These are phyloP conservation scores for Fragaria nilgerrensis DNA, from an alignment of 306 rosid genomes.

Conservation along the genomic window DNA sequence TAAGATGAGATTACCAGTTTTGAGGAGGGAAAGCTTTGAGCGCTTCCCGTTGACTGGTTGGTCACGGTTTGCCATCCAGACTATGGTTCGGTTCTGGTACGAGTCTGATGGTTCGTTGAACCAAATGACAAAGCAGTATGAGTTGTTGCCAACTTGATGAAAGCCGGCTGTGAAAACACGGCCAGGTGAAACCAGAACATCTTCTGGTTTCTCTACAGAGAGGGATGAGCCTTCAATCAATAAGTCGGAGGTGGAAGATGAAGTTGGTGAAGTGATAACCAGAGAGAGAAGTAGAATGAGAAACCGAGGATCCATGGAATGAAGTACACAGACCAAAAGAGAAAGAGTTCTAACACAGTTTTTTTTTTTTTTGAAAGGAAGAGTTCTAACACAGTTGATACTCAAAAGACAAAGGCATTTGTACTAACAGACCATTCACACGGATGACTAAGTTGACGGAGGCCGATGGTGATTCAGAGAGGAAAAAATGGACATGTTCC, in stretches of 20 bases:
- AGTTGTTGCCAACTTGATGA: conserved; percentile 41
- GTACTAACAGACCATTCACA: neutral
- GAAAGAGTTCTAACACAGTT: neutral
- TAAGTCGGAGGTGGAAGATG: conserved; percentile 22
- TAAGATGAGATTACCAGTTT: conserved; percentile 36
- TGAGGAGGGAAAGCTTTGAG: conserved; percentile 44
- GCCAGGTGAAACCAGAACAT: conserved; percentile 33
- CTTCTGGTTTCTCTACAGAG: conserved; percentile 30
- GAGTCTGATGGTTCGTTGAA: conserved; percentile 23
- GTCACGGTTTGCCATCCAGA: conserved; percentile 58
- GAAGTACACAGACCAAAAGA: neutral
- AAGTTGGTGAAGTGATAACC: conserved; percentile 13
- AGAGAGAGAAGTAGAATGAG: conserved; percentile 21
- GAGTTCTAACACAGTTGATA: neutral
- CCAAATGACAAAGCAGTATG: conserved; percentile 60
- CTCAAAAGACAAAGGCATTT: neutral
- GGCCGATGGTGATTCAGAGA: neutral
- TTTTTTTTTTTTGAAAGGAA: neutral
- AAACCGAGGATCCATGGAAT: conserved; percentile 18
- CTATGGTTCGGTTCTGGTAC: conserved; percentile 17
- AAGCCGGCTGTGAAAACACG: conserved; percentile 50
- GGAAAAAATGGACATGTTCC: neutral
- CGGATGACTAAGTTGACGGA: neutral
- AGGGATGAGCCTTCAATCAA: conserved; percentile 37
- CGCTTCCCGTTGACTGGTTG: conserved; percentile 40